phyloP scores from a whole-genome alignment of 2,329 filamentous ascomycete species.

The Dactylonectria estremocensis region DNA sequence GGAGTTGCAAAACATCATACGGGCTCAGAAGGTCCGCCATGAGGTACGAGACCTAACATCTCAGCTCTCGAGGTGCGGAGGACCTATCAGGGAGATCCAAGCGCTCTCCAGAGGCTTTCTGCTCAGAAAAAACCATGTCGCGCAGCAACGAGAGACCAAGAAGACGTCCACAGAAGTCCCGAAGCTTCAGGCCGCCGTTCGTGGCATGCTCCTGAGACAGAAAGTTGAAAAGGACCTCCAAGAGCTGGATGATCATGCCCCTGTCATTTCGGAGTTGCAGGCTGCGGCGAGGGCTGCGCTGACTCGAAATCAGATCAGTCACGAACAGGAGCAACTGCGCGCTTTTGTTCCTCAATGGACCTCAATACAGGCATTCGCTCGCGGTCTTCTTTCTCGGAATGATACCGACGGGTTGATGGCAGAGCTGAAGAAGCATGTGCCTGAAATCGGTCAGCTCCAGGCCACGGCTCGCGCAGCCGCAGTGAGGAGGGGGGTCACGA shows the following conservation, averaged over 20 bases:
- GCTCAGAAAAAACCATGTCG: conserved; percentile 69
- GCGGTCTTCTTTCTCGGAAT: conserved; percentile 65
- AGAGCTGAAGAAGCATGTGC: conserved; percentile 63
- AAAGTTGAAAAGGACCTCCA: conserved; percentile 68
- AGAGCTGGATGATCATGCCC: conserved; percentile 66
- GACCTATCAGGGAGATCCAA: conserved; percentile 77
- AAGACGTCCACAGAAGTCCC: conserved; percentile 67
- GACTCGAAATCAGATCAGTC: conserved; percentile 68
- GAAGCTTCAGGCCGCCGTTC: conserved; percentile 76
- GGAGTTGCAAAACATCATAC: conserved; percentile 85
- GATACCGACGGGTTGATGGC: conserved; percentile 61
- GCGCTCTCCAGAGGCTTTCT: conserved; percentile 78
- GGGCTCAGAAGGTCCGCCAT: conserved; percentile 76
- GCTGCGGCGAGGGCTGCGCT: conserved; percentile 76
- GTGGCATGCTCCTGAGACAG: conserved; percentile 76
- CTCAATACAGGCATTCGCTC: conserved; percentile 58
- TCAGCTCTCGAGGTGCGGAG: conserved; percentile 74
- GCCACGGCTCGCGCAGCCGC: conserved; percentile 68
- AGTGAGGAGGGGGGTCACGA: conserved; percentile 65
- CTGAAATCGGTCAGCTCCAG: conserved; percentile 65
- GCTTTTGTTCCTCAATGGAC: conserved; percentile 66
- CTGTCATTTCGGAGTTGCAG: conserved; percentile 72
- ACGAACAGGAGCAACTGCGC: conserved; percentile 66
- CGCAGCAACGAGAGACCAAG: conserved; percentile 70
- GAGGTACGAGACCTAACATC: conserved; percentile 70